Base-by-base conservation (phyloP, 1,284 basidiomycete genomes). In the Puccinia polysora region DNA sequence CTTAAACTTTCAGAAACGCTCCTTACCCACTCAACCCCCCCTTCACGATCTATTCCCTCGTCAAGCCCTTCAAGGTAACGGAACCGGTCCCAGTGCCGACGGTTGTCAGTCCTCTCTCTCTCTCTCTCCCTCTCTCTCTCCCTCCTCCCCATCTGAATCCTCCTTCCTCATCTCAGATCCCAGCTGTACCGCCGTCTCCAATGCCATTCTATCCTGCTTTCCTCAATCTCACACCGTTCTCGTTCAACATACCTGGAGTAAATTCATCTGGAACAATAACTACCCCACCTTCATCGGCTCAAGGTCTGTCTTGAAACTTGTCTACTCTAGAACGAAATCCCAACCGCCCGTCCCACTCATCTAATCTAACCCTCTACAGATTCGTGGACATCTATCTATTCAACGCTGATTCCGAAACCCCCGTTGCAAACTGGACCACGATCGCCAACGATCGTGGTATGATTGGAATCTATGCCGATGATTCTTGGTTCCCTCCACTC, bases 211-310 rank as follows among this genome's bases (percentile, higher is more conserved):
- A 1, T 68, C 65, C 1, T 68, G 65, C 40, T 68, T 68, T 23
- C 65, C 65, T 45, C 23, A 68, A 49, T 36, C 65, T 15, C 52
- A 58, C 32, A 56, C 52, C 23, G 25, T 53, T 10, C 53, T 68
- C 25, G 25, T 68, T 3, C 65, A 68, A 43, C 38, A 68, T 43
- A 68, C 12, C 40, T 68, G 65, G 65, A 56, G 52, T n/a, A 68
- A 68, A 68, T 68, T 68, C 53, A 68, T 68, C 28, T 68, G 65
- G 65, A 68, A 68, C 18, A 68, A 68, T 20, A 68, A 68, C 30
- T 68, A 68, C 23, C 65, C 65, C 20, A 68, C 53, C 40, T 68
- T 68, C 40, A 68, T 68, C 23, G 65, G 65, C n/a, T 56, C 65
- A 7, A 56, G 32, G 65, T 68, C 14, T 1, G 52, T 56, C 1